These are phyloP conservation scores for Aspergillus japonicus DNA, from an alignment of 2,329 filamentous ascomycete genomes.

Conservation along the genomic window DNA sequence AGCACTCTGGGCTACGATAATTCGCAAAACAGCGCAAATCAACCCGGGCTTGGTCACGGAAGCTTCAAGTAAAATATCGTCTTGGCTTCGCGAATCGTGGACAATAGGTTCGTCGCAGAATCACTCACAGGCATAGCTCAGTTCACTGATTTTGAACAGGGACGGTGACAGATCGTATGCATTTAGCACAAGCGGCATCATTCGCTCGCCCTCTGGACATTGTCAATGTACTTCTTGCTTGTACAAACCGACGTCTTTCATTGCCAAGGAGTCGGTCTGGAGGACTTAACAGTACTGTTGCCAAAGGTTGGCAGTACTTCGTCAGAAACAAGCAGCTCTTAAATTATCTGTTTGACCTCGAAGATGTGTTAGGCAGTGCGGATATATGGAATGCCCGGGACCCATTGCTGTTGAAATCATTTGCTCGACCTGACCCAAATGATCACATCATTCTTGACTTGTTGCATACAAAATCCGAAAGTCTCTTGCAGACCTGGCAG, in stretches of 20 bases:
- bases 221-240: constrained; percentile 66
- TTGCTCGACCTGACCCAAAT: constrained; percentile 32
- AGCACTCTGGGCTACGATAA: constrained; percentile 67
- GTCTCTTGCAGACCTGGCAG: constrained; percentile 46
- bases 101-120: constrained; percentile 63
- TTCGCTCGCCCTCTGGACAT: constrained; percentile 67
- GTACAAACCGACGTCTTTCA: constrained; percentile 56
- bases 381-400: constrained; percentile 28
- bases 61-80: constrained; percentile 69
- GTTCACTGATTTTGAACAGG: constrained; percentile 41
- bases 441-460: constrained; percentile 46
- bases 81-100: constrained; percentile 83
- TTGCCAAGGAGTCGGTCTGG: constrained; percentile 20
- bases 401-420: constrained; percentile 22
- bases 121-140: constrained; percentile 6
- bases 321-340: constrained; percentile 43
- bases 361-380: constrained; percentile 17
- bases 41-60: constrained; percentile 67
- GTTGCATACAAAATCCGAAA: constrained; percentile 47
- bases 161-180: constrained; percentile 59
- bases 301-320: constrained; percentile 43
- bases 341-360: constrained; percentile 50
- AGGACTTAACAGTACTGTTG: constrained; percentile 31
- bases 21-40: constrained; percentile 65
- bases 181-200: constrained; percentile 62